phyloP scores from a whole-genome alignment of 345 rosid species.

The Corchorus olitorius region DNA sequence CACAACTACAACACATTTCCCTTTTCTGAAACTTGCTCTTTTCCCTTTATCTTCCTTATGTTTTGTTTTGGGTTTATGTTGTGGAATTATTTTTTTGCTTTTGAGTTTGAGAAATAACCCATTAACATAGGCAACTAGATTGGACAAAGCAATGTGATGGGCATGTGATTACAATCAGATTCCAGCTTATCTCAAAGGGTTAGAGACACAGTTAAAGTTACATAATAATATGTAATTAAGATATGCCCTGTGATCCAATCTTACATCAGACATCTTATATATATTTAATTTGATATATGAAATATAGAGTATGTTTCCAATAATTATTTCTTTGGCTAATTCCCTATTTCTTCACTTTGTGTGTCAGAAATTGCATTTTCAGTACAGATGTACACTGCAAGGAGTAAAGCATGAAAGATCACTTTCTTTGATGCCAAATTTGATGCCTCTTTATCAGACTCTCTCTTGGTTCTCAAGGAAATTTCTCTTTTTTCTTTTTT shows the following conservation, averaged over 20 bases:
- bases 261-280: background rate
- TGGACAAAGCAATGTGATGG: slow-evolving; percentile 27
- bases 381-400: background rate
- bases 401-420: slow-evolving; percentile 3
- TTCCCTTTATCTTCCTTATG: background rate
- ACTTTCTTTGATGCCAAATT: slow-evolving; percentile 20
- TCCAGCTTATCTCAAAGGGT: slow-evolving; percentile 31
- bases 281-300: no score
- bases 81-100: slow-evolving; percentile 10
- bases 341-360: background rate
- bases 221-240: slow-evolving; percentile 18
- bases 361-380: slow-evolving; percentile 10
- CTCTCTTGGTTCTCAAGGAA: slow-evolving; percentile 18
- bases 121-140: background rate
- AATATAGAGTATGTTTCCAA: no score
- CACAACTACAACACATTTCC: background rate
- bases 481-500: no score
- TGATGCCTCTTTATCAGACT: background rate
- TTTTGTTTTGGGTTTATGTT: background rate
- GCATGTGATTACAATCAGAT: slow-evolving; percentile 40
- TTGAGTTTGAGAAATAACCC: background rate
- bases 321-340: background rate
- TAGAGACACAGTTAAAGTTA: slow-evolving; percentile 16
- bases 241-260: slow-evolving; percentile 28
- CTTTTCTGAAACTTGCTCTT: background rate